These are phyloP conservation scores for Rhododendron williamsianum DNA, from an alignment of 148 eudicot species.

Conservation along the genomic window DNA sequence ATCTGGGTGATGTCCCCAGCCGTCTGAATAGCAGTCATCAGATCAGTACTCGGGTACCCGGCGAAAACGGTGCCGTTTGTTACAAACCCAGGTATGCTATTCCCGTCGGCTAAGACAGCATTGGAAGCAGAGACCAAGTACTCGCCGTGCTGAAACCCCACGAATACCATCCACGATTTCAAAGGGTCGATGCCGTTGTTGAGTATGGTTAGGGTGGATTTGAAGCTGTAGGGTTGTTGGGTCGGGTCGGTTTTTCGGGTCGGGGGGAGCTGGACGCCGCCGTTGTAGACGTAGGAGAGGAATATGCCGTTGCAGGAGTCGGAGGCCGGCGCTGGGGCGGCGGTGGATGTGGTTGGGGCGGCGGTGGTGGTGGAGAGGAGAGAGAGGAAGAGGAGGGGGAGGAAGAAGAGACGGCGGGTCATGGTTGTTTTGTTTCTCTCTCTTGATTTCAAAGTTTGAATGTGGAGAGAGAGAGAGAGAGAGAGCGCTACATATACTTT, in stretches of 20 bases:
- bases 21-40: slow-evolving; percentile 26
- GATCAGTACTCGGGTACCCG: slow-evolving; percentile 44
- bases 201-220: slow-evolving; percentile 35
- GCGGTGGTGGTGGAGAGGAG: neutral
- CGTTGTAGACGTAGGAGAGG: slow-evolving; percentile 23
- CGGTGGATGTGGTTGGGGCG: neutral
- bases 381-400: slow-evolving; percentile 3
- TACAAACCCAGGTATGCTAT: slow-evolving; percentile 35
- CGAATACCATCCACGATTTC: slow-evolving; percentile 45
- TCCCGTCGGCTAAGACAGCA: slow-evolving; percentile 52
- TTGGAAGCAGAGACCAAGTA: slow-evolving; percentile 36
- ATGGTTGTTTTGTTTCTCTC: neutral
- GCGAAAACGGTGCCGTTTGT: slow-evolving; percentile 55
- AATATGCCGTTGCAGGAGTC: slow-evolving; percentile 31
- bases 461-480: slow-evolving; percentile 1
- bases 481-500: neutral
- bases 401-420: neutral
- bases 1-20: slow-evolving; percentile 35
- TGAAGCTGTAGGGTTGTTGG: slow-evolving; percentile 53
- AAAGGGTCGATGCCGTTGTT: slow-evolving; percentile 51
- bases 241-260: slow-evolving; percentile 9
- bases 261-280: slow-evolving; percentile 22
- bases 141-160: slow-evolving; percentile 60
- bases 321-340: slow-evolving; percentile 25
- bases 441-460: slow-evolving; percentile 5